Base-by-base conservation (phyloP, 2,329 filamentous ascomycete species). In the Epichloe scottii region DNA sequence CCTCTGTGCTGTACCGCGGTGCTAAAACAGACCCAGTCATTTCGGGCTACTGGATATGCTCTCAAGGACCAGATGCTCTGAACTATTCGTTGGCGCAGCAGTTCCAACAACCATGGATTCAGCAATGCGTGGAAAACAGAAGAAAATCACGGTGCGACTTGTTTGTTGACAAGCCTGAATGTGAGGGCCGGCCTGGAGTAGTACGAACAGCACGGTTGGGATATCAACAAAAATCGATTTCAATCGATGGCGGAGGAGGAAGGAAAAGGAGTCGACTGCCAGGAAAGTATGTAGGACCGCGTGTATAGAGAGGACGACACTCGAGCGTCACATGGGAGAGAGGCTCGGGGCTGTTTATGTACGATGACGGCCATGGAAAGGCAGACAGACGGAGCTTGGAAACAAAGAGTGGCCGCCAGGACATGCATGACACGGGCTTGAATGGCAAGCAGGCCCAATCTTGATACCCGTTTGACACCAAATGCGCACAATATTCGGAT, bases 1-100 rank as follows among this genome's bases (percentile, higher is more conserved):
- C 82, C 53, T 79, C 76, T 5, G 67, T 59, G 56, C 62, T 65
- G 52, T 68, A 69, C 44, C 66, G 65, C 51, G 66, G 59, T 21
- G 62, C 59, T 48, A 59, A 57, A 49, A 63, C 52, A 21, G 59
- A 55, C 41, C 56, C 65, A 34, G 62, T 64, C 64, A 66, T 67
- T 53, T 58, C 60, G 61, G 56, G 43, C 48, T 42, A 50, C 49
- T 38, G 48, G 30, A 49, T 46, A 30, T 40, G 6, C 10, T 23
- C 5, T 34, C 15, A 2, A 5, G 23, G 34, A 17, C 7, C 15
- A 33, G 26, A 39, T 40, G n/a, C 26, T 34, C 5, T 34, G 19
- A 30, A 48, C 8, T 17, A 34, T 35, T 21, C 26, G 19, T n/a
- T 34, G 23, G 17, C 17, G n/a, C 40, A 19, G 23, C 33, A 19